Base-by-base conservation (phyloP, 164 flowering plant genomes). In the Vitis amurensis region DNA sequence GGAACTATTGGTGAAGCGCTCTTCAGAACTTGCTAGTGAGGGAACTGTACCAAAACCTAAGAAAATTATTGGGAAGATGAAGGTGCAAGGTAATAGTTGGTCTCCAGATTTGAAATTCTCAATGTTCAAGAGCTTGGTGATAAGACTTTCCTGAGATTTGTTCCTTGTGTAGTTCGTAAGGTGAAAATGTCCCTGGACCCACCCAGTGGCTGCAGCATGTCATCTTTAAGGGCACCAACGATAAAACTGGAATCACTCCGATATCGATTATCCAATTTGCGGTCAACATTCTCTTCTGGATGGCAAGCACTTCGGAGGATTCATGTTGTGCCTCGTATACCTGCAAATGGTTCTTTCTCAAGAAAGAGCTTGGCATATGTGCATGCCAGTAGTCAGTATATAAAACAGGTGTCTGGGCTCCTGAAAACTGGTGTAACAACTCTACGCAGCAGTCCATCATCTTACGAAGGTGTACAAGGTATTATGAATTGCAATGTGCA, bases 391-490 rank as follows among this genome's bases (percentile, higher is more conserved):
- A 83, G 91, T 70, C 94, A 81, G 64, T 94, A 94, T 71, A 71
- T 94, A 37, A 92, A 89, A 73, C 92, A 94, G 68, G 94, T 94
- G 4, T 90, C 98, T 37, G 88, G 88, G 9, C 91, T 94, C 11
- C 74, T 94, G 62, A 94, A 91, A 87, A 70, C 68, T 68, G 91
- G 97, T 61, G 97, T 86, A 57, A 82, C 92, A 63, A 82, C 92
- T 68, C 78, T 92, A 13, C 90, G 97, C 64, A 86, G 68, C 63
- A 86, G 86, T 70, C 83, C 97, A 68, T 79, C 91, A 50, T 86
- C 97, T 23, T 86, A 89, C 81, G 98, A 94, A 53, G 71, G 52
- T 57, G 83, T 82, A 50, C 94, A 87, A 88, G 98, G 98, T 95
- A 84, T 49, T 51, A 70, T 19, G 17, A 37, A 4, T 61, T 48